phyloP scores from a whole-genome alignment of 2,329 filamentous ascomycete genomes.

The Ophiostoma sp. region DNA sequence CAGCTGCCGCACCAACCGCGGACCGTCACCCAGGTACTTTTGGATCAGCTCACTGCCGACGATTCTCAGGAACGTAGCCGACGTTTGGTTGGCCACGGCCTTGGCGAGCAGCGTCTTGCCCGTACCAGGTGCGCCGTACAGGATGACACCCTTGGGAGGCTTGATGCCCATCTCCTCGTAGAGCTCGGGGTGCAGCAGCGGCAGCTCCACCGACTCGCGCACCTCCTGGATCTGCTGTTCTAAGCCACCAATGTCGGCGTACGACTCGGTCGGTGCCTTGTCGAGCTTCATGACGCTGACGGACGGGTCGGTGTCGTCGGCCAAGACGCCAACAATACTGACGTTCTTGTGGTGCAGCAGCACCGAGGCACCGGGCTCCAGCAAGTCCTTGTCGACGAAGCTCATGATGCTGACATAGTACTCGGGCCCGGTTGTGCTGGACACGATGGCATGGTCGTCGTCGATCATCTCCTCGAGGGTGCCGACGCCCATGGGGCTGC shows the following conservation, averaged over 20 bases:
- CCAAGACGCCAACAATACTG: slow-evolving; percentile 93
- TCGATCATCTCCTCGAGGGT: slow-evolving; percentile 98
- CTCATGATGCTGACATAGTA: slow-evolving; percentile 99
- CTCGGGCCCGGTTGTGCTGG: slow-evolving; percentile 92
- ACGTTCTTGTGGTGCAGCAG: slow-evolving; percentile 96
- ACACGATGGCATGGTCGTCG: slow-evolving; percentile 97
- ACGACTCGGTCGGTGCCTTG: slow-evolving; percentile 96
- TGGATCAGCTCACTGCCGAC: slow-evolving; percentile 97
- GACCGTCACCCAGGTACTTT: slow-evolving; percentile 96
- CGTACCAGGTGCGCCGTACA: slow-evolving; percentile 94
- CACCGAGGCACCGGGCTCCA: slow-evolving; percentile 93
- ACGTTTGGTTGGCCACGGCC: slow-evolving; percentile 98
- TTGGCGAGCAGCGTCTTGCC: slow-evolving; percentile 95
- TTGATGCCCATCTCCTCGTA: slow-evolving; percentile 99
- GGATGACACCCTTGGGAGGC: slow-evolving; percentile 97
- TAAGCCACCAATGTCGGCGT: slow-evolving; percentile 95
- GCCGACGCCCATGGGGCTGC: slow-evolving; percentile 96
- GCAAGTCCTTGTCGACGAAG: slow-evolving; percentile 96
- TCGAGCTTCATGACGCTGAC: slow-evolving; percentile 99
- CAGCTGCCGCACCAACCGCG: slow-evolving; percentile 87
- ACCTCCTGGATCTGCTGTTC: slow-evolving; percentile 97
- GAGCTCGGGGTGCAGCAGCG: slow-evolving; percentile 87
- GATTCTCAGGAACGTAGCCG: slow-evolving; percentile 93
- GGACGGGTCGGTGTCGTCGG: slow-evolving; percentile 89
- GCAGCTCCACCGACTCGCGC: slow-evolving; percentile 91